Evolutionary conservation across 2,329 filamentous ascomycete genomes (phyloP), one percentile per base, ranked within the genome.

Genomic region (Coniochaeta sp.): DNA sequence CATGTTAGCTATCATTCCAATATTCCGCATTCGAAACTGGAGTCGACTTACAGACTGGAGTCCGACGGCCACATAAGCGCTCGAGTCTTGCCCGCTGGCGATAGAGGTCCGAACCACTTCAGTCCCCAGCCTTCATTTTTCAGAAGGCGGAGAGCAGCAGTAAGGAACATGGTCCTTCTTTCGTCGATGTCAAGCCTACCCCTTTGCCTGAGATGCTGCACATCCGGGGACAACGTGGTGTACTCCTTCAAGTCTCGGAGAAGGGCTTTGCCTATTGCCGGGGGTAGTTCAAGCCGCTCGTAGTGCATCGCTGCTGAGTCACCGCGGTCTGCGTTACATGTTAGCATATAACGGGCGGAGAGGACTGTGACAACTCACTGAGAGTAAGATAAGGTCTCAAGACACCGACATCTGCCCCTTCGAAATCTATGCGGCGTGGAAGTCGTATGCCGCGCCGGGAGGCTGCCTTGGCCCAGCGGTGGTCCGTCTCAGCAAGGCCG

Each of bases 341-440:
- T 57, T 57, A 57, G 31, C 19, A 57, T 19, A 22, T 57, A 34
- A 2, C 17, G 17, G 17, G n/a, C 3, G n/a, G 6, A 16, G 54
- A 3, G 33, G 31, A 22, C 3, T 36, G 34, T 2, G 17, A 28
- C 54, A 57, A n/a, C 54, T 57, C 31, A 58, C 56, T 58, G 36
- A 58, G 56, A 6, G 34, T 58, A 22, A 58, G 7, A 26, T 58
- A 58, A 12, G n/a, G 34, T 12, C 6, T 19, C 38, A 58, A 34
- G 24, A 58, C 12, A n/a, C 14, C 19, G 36, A 58, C 16, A 43
- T 44, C 34, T 8, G 28, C 34, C 24, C 33, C 56, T 2, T 58
- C 56, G 24, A 58, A 34, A 17, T 58, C 38, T n/a, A 58, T 58
- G 22, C 38, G 56, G 34, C 56, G 34, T n/a, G 56, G 56, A 11